A percentile compares a stretch with the other conserved stretches of the same genome.
Conservation (phyloP, 257 asterid species). For the Linaria vulgaris region DNA sequence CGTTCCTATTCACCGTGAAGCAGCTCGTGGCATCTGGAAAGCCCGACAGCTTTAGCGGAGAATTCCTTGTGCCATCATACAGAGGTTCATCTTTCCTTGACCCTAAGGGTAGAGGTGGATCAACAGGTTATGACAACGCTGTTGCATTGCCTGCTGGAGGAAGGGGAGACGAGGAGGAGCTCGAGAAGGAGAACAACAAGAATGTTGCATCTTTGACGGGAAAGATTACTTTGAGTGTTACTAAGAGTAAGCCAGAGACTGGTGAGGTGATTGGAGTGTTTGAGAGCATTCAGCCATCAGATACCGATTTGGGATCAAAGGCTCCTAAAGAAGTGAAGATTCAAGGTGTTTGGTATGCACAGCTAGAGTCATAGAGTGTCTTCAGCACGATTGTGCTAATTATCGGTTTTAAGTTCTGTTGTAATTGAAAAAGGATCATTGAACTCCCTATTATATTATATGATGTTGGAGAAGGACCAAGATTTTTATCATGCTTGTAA, state of each 20-base stretch:
- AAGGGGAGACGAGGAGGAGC: constrained; percentile 97
- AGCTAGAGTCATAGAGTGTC: constrained; percentile 58
- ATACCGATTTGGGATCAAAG: constrained; percentile 94
- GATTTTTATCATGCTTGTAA: constrained; percentile 44
- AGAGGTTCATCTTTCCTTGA: constrained; percentile 97
- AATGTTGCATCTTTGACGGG: constrained; percentile 67
- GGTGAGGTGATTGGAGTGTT: constrained; percentile 96
- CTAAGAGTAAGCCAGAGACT: constrained; percentile 79
- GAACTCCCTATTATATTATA: constrained; percentile 36
- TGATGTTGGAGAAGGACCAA: constrained; percentile 32
- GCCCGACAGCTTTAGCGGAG: constrained; percentile 67
- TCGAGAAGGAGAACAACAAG: constrained; percentile 83
- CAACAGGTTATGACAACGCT: constrained; percentile 95
- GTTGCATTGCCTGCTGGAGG: constrained; percentile 99
- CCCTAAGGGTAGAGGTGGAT: constrained; percentile 99
- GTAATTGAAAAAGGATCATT: constrained; percentile 32
- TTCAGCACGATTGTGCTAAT: constrained; percentile 20
- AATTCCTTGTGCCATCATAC: constrained; percentile 90
- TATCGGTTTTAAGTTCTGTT: constrained; percentile 44
- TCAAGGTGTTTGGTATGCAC: constrained; percentile 98
- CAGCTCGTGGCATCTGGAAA: constrained; percentile 92
- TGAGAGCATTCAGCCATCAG: constrained; percentile 96
- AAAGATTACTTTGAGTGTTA: constrained; percentile 80
- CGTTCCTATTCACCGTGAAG: constrained; percentile 90
- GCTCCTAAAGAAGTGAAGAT: constrained; percentile 93